Conservation (phyloP, 768 basidiomycete species). For the Tricholoma terreum region DNA sequence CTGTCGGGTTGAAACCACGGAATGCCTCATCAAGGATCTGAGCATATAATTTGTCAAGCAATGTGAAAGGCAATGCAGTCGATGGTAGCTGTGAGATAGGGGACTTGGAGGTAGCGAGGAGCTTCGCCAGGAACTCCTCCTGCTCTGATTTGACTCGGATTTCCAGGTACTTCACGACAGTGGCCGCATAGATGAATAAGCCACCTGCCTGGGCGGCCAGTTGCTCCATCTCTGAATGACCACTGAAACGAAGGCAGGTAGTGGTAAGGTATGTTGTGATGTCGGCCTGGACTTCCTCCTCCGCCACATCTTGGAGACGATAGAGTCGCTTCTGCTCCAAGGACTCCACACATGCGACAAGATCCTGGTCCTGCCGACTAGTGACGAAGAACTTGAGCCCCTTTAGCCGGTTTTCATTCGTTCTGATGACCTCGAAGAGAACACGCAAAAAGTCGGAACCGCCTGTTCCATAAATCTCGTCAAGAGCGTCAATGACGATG, state of each 20-base stretch:
- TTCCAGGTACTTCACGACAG: not conserved
- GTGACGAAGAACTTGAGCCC: constrained; percentile 23
- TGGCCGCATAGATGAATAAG: not conserved
- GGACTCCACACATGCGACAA: constrained; percentile 3
- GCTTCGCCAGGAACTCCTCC: not conserved
- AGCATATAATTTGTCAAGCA: not conserved
- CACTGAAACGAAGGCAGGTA: not conserved
- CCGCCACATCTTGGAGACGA: not conserved
- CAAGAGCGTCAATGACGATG: constrained; percentile 22
- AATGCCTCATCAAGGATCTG: too few species aligned
- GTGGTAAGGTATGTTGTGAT: not conserved
- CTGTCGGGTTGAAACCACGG: too few species aligned
- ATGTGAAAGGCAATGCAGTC: too few species aligned
- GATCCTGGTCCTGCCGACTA: constrained; percentile 16
- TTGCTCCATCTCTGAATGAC: not conserved
- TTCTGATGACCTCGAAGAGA: constrained; percentile 13
- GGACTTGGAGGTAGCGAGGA: not conserved
- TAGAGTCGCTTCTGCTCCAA: not conserved
- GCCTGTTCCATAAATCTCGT: constrained; percentile 16
- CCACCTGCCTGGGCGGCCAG: not conserved
- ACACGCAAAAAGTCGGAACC: constrained; percentile 14
- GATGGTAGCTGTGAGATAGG: too few species aligned
- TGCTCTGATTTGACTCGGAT: not conserved
- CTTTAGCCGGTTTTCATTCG: not conserved
- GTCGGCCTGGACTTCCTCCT: not conserved